A percentile compares a stretch with the other conserved stretches of the same genome.
Evolutionary conservation across 352 stramenopile genomes (phyloP).

Genomic region (Phytophthora pisi): DNA sequence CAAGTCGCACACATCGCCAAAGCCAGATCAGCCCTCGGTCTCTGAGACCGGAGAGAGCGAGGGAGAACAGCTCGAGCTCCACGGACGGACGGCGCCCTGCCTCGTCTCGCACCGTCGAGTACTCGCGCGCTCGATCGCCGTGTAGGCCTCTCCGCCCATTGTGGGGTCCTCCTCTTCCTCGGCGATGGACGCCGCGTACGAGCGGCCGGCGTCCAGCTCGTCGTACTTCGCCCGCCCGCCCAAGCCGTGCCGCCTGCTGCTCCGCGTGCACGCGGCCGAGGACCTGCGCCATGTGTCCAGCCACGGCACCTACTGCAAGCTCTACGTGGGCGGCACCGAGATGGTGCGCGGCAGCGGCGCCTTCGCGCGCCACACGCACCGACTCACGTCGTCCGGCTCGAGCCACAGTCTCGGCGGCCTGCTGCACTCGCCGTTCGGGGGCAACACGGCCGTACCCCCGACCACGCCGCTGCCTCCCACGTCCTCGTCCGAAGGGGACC

Average conservation of each 20-base stretch:
- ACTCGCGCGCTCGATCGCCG: slow-evolving; percentile 1
- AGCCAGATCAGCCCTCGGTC: slow-evolving; percentile 31
- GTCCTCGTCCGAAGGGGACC: slow-evolving; percentile 29
- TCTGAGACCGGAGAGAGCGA: slow-evolving; percentile 1
- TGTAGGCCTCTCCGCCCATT: slow-evolving; percentile 1
- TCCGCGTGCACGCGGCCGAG: slow-evolving; percentile 72
- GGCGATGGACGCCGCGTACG: slow-evolving; percentile 27
- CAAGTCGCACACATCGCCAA: slow-evolving; percentile 16
- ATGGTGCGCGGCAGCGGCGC: slow-evolving; percentile 47
- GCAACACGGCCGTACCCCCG: slow-evolving; percentile 13
- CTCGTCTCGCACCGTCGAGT: slow-evolving; percentile 25
- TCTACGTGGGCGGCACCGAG: slow-evolving; percentile 64
- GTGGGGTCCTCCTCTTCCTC: slow-evolving; percentile 24
- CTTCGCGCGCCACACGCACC: slow-evolving; percentile 47
- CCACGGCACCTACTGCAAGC: slow-evolving; percentile 76
- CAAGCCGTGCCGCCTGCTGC: slow-evolving; percentile 46
- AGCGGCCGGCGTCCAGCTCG: slow-evolving; percentile 43
- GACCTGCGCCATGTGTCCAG: slow-evolving; percentile 65
- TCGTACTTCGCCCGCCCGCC: slow-evolving; percentile 40
- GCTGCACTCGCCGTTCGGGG: slow-evolving; percentile 25
- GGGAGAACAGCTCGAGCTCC: slow-evolving; percentile 1
- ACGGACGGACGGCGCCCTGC: not conserved
- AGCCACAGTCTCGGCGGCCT: slow-evolving; percentile 33
- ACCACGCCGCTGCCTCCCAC: slow-evolving; percentile 16
- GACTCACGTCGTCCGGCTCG: slow-evolving; percentile 30